Evolutionary conservation across 2,329 filamentous ascomycete genomes (phyloP).

Genomic region (Colletotrichum sp.): DNA sequence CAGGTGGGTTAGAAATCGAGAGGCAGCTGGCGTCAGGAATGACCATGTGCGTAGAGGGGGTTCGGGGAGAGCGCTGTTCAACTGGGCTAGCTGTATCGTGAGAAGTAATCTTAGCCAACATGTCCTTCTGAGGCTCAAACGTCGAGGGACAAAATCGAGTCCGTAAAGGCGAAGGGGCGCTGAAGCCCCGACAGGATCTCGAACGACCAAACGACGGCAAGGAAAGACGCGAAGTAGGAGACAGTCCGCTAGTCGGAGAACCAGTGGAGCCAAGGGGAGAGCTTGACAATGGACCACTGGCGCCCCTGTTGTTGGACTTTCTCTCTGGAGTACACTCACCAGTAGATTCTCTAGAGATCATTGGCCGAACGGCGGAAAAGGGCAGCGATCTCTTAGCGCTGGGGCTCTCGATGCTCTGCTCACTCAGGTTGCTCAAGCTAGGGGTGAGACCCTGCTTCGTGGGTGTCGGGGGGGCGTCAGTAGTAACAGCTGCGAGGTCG

Average conservation of each 20-base stretch:
- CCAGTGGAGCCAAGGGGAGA: conserved; percentile 30
- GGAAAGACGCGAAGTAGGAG: conserved; percentile 36
- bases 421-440: conserved; percentile 43
- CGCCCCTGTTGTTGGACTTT: not conserved
- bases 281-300: not conserved
- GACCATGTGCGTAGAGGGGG: conserved; percentile 76
- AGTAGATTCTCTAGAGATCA: conserved; percentile 41
- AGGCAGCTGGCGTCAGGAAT: conserved; percentile 83
- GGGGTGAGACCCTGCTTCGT: conserved; percentile 71
- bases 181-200: conserved; percentile 32
- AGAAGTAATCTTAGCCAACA: conserved; percentile 58
- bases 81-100: conserved; percentile 66
- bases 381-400: conserved; percentile 51
- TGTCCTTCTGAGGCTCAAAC: conserved; percentile 37
- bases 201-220: conserved; percentile 42
- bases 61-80: conserved; percentile 72
- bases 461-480: conserved; percentile 88
- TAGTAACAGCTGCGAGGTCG: conserved; percentile 45
- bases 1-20: conserved; percentile 73
- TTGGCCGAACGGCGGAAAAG: conserved; percentile 44
- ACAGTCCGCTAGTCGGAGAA: conserved; percentile 35
- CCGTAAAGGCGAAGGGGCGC: conserved; percentile 38
- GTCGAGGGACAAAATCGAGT: conserved; percentile 31
- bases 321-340: conserved; percentile 47
- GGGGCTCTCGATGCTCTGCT: conserved; percentile 49